Percentiles rank a stretch among this genome's conserved stretches.
Evolutionary conservation across 345 rosid genomes (phyloP).

Genomic region (Bruguiera sexangula): DNA sequence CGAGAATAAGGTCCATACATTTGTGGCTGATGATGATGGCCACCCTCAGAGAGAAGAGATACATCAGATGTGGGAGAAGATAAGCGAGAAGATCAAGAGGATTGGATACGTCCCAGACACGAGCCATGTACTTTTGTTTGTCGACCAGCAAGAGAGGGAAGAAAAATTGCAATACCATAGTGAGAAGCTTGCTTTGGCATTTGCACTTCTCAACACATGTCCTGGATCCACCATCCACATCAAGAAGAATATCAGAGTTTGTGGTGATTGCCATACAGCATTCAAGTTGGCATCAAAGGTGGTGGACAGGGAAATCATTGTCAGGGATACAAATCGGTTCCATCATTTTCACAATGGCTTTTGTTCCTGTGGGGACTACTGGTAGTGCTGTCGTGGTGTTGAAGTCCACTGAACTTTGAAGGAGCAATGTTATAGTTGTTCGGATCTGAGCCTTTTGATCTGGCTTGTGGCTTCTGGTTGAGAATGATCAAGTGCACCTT

Average conservation of each 20-base stretch:
- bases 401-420: not conserved
- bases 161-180: conserved; percentile 58
- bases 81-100: conserved; percentile 49
- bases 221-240: conserved; percentile 56
- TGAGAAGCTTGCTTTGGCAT: conserved; percentile 73
- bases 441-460: too few species aligned
- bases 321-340: conserved; percentile 67
- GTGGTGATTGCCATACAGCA: conserved; percentile 68
- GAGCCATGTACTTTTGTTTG: conserved; percentile 50
- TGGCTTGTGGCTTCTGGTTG: not conserved
- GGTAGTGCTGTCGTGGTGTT: conserved; percentile 31
- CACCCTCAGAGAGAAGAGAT: conserved; percentile 58
- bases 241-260: conserved; percentile 67
- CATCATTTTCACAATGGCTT: conserved; percentile 58
- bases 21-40: conserved; percentile 59
- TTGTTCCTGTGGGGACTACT: conserved; percentile 64
- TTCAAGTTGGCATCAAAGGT: conserved; percentile 55
- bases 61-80: conserved; percentile 44
- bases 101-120: conserved; percentile 60
- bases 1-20: conserved; percentile 45
- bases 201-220: conserved; percentile 55
- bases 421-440: too few species aligned
- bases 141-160: conserved; percentile 59
- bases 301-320: conserved; percentile 47
- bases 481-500: not conserved